Base-by-base conservation (phyloP, 192 early-diverging fungal genomes). In the Chytriomyces sp. region DNA sequence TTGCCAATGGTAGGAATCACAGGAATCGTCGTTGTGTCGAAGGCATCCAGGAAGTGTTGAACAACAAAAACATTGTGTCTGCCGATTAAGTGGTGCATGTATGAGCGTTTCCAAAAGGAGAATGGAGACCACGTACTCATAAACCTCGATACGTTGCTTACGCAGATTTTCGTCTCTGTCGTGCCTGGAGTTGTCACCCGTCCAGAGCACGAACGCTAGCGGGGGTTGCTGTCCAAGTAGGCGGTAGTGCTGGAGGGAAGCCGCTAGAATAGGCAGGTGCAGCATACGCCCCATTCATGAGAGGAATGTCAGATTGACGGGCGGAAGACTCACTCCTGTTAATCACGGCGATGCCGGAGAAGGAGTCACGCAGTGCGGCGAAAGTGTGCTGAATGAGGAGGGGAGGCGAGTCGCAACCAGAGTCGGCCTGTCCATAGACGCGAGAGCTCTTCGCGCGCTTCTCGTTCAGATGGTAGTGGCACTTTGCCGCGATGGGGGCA, bases 1-100 rank as follows among this genome's bases (percentile, higher is more conserved):
- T 84, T 84, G 30, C 82, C 80, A 58, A 84, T 81, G 26, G 76
- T 52, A 3, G 82, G 82, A 49, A 82, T 70, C 30, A 82, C 70
- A 17, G 70, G 52, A 12, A 55, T 72, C 19, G 14, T n/a, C n/a
- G 39, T 58, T 5, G 59, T n/a, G 54, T 78, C 53, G 66, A 84
- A 76, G n/a, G 76, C 44, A 6, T 63, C 64, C 0, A 54, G 19
- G 36, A 82, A 59, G 40, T 61, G 33, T 6, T 56, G 44, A 19
- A 82, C 80, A 5, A 74, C 59, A 32, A 68, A 28, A 3, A 22
- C 54, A 66, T 80, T 84, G n/a, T 73, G 59, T 14, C 70, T 72
- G 39, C 33, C 12, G n/a, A n/a, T n/a, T n/a, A 55, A 49, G 19
- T 25, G n/a, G 26, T 67, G 26, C 17, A 55, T 25, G 0, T 19